Evolutionary conservation across 169 alveolate genomes (phyloP).

Genomic region (Plasmodium coatneyi): DNA sequence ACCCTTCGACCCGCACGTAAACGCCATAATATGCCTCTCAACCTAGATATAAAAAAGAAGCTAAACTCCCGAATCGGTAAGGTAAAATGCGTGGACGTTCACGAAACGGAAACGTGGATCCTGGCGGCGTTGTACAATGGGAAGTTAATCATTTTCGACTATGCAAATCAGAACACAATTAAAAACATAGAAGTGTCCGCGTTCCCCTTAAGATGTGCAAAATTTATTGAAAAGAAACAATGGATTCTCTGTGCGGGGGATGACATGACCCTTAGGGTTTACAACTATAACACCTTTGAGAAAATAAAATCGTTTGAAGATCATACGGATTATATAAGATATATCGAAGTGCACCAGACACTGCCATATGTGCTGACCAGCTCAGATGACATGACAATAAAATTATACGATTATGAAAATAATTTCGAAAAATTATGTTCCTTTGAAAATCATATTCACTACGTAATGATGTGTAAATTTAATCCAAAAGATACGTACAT

Average conservation of each 20-base stretch:
- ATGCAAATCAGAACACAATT: conserved; percentile 91
- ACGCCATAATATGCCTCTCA: conserved; percentile 90
- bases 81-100: conserved; percentile 97
- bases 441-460: conserved; percentile 97
- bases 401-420: conserved; percentile 97
- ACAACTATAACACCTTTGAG: conserved; percentile 97
- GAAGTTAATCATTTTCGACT: conserved; percentile 90
- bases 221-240: conserved; percentile 95
- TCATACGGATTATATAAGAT: conserved; percentile 98
- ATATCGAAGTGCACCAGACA: conserved; percentile 96
- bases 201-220: conserved; percentile 96
- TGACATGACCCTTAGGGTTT: conserved; percentile 94
- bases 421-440: conserved; percentile 93
- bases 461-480: conserved; percentile 97
- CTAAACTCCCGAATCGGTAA: conserved; percentile 94
- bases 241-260: conserved; percentile 97
- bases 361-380: conserved; percentile 95
- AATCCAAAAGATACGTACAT: conserved; percentile 96
- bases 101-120: conserved; percentile 96
- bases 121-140: conserved; percentile 96
- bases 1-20: neutral
- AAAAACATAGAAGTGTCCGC: conserved; percentile 94
- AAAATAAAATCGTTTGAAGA: conserved; percentile 95
- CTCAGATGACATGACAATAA: conserved; percentile 97
- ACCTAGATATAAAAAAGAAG: conserved; percentile 94